Evolutionary conservation across 805 yeast genomes (phyloP), one percentile per base, ranked within the genome.

Genomic region (Clavispora santaluciae): DNA sequence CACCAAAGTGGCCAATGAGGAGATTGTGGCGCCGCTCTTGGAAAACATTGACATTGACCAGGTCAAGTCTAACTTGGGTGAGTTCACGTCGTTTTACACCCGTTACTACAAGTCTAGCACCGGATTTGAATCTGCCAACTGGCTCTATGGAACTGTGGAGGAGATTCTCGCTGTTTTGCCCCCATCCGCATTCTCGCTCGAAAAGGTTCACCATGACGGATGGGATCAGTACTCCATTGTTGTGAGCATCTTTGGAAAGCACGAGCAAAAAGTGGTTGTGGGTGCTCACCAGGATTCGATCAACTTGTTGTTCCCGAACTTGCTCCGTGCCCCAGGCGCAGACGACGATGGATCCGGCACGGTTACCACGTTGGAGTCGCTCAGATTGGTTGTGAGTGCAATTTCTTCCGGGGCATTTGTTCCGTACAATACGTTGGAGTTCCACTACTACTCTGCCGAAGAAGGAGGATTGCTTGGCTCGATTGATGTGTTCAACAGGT

Each of bases 291-390:
- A 83, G 56, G 98, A 91, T 59, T 83, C 95, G 2, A 73, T 82
- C 48, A 88, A 87, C 57, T 67, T 86, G 41, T 50, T 86, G 33
- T 71, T 86, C 42, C 96, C 96, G 8, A 71, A 71, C 33, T 46
- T 79, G 15, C 56, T 84, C 49, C 72, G 78, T 18, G 87, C 96
- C 0, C 96, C 96, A 1, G 98, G 98, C 3, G 97, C 96, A 3
- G 98, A 91, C 58, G 98, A 91, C 57, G 86, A 90, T 60, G 95
- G 95, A 2, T 79, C 90, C 3, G 98, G 97, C 8, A 83, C 90
- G 4, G 80, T 83, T 4, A 83, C 95, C 2, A 75, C 78, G 23
- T 61, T 89, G 40, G 95, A 89, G 59, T 79, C 89, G 1, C 73
- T 89, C 52, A 73, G 93, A 49, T 62, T 85, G 12, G 63, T 87